Percentiles rank a stretch among this genome's conserved stretches.
Conservation (phyloP, 225 moss, liverwort and hornwort genomes). For the Marchantia polymorpha region DNA sequence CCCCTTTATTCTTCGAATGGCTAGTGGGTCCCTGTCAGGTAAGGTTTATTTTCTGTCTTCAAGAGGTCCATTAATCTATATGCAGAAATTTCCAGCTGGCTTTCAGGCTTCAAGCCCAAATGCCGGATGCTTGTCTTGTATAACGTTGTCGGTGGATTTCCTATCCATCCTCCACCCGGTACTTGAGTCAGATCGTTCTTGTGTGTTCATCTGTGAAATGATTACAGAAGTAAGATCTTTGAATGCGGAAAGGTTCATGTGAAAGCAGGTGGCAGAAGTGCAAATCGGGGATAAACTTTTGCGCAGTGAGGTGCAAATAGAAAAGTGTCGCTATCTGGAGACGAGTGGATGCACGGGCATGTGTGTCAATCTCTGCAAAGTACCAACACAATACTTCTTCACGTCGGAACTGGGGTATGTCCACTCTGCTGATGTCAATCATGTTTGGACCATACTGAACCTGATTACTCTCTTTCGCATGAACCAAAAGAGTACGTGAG, state of each 20-base stretch:
- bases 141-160: not conserved
- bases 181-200: too few relatives aligned
- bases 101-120: too few relatives aligned
- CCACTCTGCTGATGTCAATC: not conserved
- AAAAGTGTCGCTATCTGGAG: slow-evolving; percentile 88
- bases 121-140: too few relatives aligned
- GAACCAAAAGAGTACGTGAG: too few relatives aligned
- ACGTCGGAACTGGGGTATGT: slow-evolving; percentile 80
- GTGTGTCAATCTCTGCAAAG: slow-evolving; percentile 93
- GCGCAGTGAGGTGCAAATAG: slow-evolving; percentile 74
- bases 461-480: too few relatives aligned
- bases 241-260: too few relatives aligned
- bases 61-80: too few relatives aligned
- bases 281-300: slow-evolving; percentile 53
- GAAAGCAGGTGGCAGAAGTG: slow-evolving; percentile 65
- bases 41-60: not conserved
- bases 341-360: slow-evolving; percentile 93
- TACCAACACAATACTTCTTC: slow-evolving; percentile 94
- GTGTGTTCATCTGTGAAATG: too few relatives aligned
- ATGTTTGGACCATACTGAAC: too few relatives aligned
- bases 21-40: slow-evolving; percentile 94
- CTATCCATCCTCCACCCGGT: too few relatives aligned
- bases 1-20: slow-evolving; percentile 93
- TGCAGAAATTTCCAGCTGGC: too few relatives aligned
- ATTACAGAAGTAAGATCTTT: too few relatives aligned